Evolutionary conservation across 2,329 filamentous ascomycete species (phyloP), one percentile per base, ranked within the genome.

Genomic region (Fusarium equiseti): DNA sequence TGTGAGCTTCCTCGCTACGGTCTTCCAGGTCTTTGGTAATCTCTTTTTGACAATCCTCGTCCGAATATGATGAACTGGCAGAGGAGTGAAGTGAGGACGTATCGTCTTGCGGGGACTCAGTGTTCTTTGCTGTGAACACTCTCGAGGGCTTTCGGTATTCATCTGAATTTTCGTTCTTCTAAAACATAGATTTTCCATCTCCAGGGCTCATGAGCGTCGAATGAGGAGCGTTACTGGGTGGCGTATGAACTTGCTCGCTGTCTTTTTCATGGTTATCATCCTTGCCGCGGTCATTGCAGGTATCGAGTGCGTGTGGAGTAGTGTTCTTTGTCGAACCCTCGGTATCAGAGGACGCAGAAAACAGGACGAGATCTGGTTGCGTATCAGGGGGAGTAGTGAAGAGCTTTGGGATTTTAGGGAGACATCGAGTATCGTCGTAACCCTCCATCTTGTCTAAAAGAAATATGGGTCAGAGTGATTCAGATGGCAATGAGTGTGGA

Each of bases 351-450:
- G 49, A 26, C 3, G 64, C 32, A 15, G 62, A 65, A 18, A 51
- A 75, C 3, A 75, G 58, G 20, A 61, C 32, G 31, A 67, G 51
- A 20, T 73, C 63, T 11, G 53, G 16, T 15, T 66, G 61, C 35
- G 26, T n/a, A 24, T 46, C 49, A 12, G 67, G 40, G 15, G 58
- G 20, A 18, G 63, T 32, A 18, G 63, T 53, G 13, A 73, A 73
- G 26, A 68, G 55, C 26, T 59, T 70, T 6, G 73, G 70, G 7
- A 69, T 61, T 15, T 56, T 73, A 35, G 73, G 68, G 44, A 74
- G 72, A 20, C 65, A 75, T 29, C 61, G 59, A 6, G 49, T 49
- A 20, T 68, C 58, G 20, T 62, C 48, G 22, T 71, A 27, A 44
- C 56, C 67, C 75, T 68, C 75, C 65, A 74, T 74, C 22, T 38